phyloP scores from a whole-genome alignment of 805 yeast species.

The Limtongia smithiae region DNA sequence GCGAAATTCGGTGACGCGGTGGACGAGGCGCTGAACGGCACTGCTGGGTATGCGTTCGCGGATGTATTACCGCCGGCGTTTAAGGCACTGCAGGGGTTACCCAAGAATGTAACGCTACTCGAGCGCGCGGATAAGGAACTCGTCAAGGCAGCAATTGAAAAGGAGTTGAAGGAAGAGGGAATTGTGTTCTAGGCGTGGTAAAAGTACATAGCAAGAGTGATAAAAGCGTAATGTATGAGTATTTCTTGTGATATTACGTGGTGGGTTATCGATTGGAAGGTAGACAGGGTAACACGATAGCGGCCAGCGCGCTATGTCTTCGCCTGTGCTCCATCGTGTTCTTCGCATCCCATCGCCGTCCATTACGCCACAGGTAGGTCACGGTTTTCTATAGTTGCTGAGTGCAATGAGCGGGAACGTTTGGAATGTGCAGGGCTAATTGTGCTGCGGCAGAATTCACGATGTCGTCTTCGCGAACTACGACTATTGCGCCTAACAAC shows the following conservation, averaged over 20 bases:
- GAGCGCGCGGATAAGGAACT: conserved; percentile 69
- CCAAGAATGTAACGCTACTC: conserved; percentile 68
- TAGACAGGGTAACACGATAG: no score
- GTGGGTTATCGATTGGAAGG: no score
- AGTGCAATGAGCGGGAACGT: no score
- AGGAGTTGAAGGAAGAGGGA: conserved; percentile 55
- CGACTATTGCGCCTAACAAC: conserved; percentile 15
- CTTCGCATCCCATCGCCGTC: no score
- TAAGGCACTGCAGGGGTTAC: conserved; percentile 62
- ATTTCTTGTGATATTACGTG: no score
- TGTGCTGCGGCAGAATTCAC: no score
- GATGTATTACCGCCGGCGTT: conserved; percentile 89
- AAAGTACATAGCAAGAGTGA: not conserved
- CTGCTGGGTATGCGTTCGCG: conserved; percentile 73
- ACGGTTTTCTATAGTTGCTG: no score
- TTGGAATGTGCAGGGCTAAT: no score
- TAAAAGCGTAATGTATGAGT: no score
- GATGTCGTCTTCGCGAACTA: conserved; percentile 10
- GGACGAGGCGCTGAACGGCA: conserved; percentile 61
- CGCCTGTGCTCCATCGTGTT: no score
- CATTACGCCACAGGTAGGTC: no score
- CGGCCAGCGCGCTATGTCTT: no score
- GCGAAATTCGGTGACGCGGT: conserved; percentile 98
- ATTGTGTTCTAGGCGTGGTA: conserved; percentile 3
- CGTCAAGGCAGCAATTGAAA: conserved; percentile 71